These are phyloP conservation scores for Thalassiosira exigua DNA, from an alignment of 352 stramenopile species.

Conservation along the genomic window DNA sequence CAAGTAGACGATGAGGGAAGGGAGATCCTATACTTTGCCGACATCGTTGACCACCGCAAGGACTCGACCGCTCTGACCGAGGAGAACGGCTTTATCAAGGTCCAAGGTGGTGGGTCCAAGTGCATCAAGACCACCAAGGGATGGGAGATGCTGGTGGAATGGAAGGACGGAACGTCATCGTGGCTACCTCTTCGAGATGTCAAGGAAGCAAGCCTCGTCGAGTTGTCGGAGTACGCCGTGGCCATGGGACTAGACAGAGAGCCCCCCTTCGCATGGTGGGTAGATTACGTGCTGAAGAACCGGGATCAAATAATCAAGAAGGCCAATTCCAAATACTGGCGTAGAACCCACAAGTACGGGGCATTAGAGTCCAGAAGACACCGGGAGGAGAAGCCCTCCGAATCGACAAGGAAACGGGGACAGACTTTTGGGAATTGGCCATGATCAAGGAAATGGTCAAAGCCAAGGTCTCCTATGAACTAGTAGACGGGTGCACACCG, in stretches of 20 bases:
- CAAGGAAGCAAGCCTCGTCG: constrained; percentile 59
- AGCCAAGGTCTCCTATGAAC: constrained; percentile 36
- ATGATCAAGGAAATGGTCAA: constrained; percentile 71
- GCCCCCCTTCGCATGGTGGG: constrained; percentile 51
- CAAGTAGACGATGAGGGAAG: constrained; percentile 51
- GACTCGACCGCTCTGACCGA: constrained; percentile 33
- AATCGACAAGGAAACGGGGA: constrained; percentile 55
- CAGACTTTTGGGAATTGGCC: constrained; percentile 49
- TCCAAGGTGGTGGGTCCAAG: constrained; percentile 5
- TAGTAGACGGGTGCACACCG: constrained; percentile 8
- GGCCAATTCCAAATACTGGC: constrained; percentile 26
- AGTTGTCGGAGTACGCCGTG: constrained; percentile 41
- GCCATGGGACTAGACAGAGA: constrained; percentile 30
- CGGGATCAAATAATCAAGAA: constrained; percentile 40
- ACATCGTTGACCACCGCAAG: constrained; percentile 56
- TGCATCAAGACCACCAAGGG: constrained; percentile 36
- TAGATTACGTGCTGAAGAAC: constrained; percentile 31
- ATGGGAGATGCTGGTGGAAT: constrained; percentile 53
- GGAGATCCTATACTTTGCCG: constrained; percentile 24
- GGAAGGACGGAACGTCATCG: constrained; percentile 42
- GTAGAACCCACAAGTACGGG: constrained; percentile 50
- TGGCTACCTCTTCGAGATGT: constrained; percentile 60
- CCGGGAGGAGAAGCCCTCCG: constrained; percentile 46
- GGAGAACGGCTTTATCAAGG: constrained; percentile 28
- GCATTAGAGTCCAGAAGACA: constrained; percentile 31